phyloP scores from a whole-genome alignment of 371 early-diverging fungal genomes.

The Mucor plumbeus region DNA sequence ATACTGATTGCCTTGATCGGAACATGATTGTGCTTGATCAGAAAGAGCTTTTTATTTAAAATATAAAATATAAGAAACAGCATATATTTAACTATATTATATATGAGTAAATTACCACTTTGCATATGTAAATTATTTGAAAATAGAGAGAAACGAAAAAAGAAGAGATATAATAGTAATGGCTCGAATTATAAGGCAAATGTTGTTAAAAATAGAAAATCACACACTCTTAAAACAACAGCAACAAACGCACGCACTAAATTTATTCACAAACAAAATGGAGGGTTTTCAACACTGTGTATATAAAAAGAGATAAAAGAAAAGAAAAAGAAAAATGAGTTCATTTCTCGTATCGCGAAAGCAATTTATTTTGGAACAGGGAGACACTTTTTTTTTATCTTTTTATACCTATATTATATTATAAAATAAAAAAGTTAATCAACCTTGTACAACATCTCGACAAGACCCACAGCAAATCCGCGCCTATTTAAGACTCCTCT shows the following conservation, averaged over 20 bases:
- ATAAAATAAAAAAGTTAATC: not conserved
- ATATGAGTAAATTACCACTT: conserved; percentile 2
- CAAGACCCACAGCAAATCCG: not conserved
- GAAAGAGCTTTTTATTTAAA: conserved; percentile 15
- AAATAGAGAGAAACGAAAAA: conserved; percentile 5
- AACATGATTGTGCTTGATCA: conserved; percentile 27
- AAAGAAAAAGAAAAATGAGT: not conserved
- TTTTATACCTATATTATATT: no score
- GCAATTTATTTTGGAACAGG: conserved; percentile 1
- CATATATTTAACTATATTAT: not conserved
- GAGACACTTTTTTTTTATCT: not conserved
- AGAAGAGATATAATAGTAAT: not conserved
- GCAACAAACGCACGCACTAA: not conserved
- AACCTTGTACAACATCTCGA: not conserved
- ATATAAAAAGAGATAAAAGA: conserved; percentile 5
- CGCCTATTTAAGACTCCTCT: not conserved
- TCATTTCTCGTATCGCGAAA: conserved; percentile 4
- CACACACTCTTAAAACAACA: not conserved
- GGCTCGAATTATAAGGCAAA: not conserved
- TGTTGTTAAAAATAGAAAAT: conserved; percentile 14
- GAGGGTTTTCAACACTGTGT: not conserved
- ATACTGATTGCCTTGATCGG: conserved; percentile 35
- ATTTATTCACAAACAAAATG: not conserved
- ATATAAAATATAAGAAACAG: not conserved
- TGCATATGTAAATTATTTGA: not conserved